A percentile compares a stretch with the other conserved stretches of the same genome.
These are phyloP conservation scores for Primulina eburnea DNA, from an alignment of 257 asterid species.

Conservation along the genomic window DNA sequence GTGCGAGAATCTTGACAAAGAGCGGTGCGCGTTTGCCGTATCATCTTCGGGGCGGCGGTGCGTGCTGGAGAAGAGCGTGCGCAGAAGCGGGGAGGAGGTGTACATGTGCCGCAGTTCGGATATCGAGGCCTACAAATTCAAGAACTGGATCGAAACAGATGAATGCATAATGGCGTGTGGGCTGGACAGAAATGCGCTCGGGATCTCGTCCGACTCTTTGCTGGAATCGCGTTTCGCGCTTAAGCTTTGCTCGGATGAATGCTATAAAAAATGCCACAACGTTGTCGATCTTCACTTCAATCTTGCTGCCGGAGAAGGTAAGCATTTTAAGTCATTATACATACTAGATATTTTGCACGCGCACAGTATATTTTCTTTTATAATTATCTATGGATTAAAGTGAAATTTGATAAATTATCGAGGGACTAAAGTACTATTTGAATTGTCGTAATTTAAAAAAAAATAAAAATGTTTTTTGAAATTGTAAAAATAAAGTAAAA, in stretches of 20 bases:
- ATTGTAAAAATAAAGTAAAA: no score
- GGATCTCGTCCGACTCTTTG: conserved; percentile 82
- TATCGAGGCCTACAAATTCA: conserved; percentile 51
- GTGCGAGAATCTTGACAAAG: conserved; percentile 49
- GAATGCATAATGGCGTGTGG: conserved; percentile 63
- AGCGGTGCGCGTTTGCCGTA: conserved; percentile 38
- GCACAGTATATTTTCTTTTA: no score
- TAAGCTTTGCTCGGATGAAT: conserved; percentile 60
- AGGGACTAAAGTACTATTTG: no score
- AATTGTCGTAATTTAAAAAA: no score
- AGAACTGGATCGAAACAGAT: conserved; percentile 55
- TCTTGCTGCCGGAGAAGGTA: conserved; percentile 85
- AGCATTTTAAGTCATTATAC: neutral
- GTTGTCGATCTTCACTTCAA: conserved; percentile 74
- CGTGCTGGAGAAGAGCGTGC: conserved; percentile 39
- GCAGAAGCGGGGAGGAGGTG: conserved; percentile 35
- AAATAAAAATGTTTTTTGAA: no score
- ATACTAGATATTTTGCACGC: no score
- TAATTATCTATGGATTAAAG: no score
- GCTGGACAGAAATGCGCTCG: conserved; percentile 52
- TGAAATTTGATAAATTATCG: no score
- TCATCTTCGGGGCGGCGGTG: conserved; percentile 44
- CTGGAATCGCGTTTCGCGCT: conserved; percentile 48
- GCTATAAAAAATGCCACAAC: conserved; percentile 63
- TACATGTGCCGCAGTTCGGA: conserved; percentile 57